phyloP scores from a whole-genome alignment of 139 green algal genomes.

The Closterium sp. region DNA sequence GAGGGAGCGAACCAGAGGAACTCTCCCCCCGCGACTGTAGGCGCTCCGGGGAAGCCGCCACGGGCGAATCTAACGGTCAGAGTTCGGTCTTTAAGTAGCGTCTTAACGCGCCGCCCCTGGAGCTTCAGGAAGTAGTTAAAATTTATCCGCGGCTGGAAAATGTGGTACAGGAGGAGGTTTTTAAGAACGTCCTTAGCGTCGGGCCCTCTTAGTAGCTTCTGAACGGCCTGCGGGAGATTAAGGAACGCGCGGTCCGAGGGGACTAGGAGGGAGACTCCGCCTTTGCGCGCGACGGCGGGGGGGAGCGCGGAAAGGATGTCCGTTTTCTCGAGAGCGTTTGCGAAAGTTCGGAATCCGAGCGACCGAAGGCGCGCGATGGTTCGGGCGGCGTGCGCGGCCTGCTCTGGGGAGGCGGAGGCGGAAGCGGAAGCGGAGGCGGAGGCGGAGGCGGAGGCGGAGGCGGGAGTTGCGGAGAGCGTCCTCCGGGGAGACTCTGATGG shows the following conservation, averaged over 20 bases:
- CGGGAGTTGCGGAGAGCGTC: not conserved
- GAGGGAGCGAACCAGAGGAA: not conserved
- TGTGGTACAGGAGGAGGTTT: not conserved
- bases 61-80: not conserved
- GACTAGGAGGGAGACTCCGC: not conserved
- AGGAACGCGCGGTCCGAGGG: not conserved
- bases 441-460: not conserved
- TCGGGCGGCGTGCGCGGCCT: not conserved
- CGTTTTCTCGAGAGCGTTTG: not conserved
- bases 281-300: not conserved
- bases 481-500: not conserved
- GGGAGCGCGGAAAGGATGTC: not conserved
- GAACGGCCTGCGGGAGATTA: not conserved
- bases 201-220: not conserved
- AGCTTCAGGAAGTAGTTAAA: not conserved
- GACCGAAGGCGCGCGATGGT: not conserved
- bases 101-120: not conserved
- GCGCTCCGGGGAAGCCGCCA: not conserved
- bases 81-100: not conserved
- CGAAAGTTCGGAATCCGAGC: not conserved
- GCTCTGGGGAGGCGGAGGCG: not conserved
- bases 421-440: not conserved
- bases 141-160: not conserved
- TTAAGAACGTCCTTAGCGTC: not conserved
- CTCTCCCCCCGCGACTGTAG: not conserved